Conservation (phyloP, 75 land plant genomes). For the Cunninghamia lanceolata region DNA sequence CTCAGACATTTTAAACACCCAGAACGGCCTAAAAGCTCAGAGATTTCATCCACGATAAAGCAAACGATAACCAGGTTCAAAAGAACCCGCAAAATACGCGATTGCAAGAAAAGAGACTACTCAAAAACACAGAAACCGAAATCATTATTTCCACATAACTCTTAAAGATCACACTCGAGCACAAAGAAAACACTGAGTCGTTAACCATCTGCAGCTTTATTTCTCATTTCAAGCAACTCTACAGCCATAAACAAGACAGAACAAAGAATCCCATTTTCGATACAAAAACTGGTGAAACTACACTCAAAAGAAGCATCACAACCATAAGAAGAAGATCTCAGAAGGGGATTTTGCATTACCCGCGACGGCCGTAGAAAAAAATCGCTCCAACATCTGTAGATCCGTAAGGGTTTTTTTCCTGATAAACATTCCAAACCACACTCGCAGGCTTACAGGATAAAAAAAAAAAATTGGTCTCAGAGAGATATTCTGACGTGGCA, state of each 20-base stretch:
- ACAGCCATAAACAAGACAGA: not conserved
- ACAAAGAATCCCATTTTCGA: not conserved
- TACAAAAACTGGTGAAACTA: not conserved
- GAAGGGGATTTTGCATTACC: not conserved
- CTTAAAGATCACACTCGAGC: constrained; percentile 4
- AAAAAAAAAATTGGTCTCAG: not conserved
- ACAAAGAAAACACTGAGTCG: not conserved
- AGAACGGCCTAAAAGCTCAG: not conserved
- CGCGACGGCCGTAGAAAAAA: not conserved
- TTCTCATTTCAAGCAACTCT: not conserved
- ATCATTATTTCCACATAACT: not conserved
- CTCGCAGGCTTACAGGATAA: not conserved
- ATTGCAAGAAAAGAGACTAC: not conserved
- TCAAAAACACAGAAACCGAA: constrained; percentile 6
- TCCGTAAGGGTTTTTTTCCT: not conserved
- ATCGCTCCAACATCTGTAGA: not conserved
- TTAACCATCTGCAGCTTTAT: not conserved
- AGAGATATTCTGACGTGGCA: constrained; percentile 4
- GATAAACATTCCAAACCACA: not conserved
- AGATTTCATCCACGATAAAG: constrained; percentile 4
- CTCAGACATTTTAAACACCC: not conserved
- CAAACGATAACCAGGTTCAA: not conserved
- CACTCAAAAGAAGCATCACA: not conserved
- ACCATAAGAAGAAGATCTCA: not conserved
- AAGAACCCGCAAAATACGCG: not conserved